A percentile compares a stretch with the other conserved stretches of the same genome.
Conservation (phyloP, 495 filamentous ascomycete species). For the Neurospora sp. region DNA sequence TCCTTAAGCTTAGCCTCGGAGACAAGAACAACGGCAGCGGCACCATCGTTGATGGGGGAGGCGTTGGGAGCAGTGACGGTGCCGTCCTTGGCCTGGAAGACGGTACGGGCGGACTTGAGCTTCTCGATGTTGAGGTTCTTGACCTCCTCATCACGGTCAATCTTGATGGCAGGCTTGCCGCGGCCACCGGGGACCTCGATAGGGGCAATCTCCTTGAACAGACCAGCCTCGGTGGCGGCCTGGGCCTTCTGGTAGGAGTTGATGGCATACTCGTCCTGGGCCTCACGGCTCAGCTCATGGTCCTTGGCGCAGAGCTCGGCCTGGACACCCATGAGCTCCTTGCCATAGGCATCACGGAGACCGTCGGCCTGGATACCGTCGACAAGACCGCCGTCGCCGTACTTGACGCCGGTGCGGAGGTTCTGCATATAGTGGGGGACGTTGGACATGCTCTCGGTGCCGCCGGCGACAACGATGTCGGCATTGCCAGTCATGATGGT, state of each 20-base stretch:
- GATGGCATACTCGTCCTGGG: slow-evolving; percentile 91
- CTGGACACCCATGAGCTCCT: slow-evolving; percentile 88
- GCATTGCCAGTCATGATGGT: slow-evolving; percentile 94
- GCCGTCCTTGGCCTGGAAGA: slow-evolving; percentile 71
- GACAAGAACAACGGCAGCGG: slow-evolving; percentile 79
- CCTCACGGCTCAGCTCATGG: slow-evolving; percentile 66
- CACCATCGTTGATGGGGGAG: slow-evolving; percentile 89
- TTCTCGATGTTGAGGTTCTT: slow-evolving; percentile 96
- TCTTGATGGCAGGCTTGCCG: slow-evolving; percentile 73
- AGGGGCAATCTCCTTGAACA: slow-evolving; percentile 83
- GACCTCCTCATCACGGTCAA: slow-evolving; percentile 87
- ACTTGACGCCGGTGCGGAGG: slow-evolving; percentile 77
- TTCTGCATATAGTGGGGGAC: slow-evolving; percentile 89
- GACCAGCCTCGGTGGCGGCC: slow-evolving; percentile 64
- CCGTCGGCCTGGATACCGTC: slow-evolving; percentile 91
- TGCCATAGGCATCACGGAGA: slow-evolving; percentile 80
- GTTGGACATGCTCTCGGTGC: slow-evolving; percentile 96
- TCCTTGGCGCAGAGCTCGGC: slow-evolving; percentile 88
- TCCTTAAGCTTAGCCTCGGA: slow-evolving; percentile 83
- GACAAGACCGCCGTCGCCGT: slow-evolving; percentile 73
- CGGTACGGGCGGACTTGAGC: slow-evolving; percentile 71
- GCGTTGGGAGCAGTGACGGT: slow-evolving; percentile 98
- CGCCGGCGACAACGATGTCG: slow-evolving; percentile 81
- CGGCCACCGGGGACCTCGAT: slow-evolving; percentile 79
- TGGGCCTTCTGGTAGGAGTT: slow-evolving; percentile 84